Conservation (phyloP, 371 early-diverging fungal species). For the Mortierella sp. region DNA sequence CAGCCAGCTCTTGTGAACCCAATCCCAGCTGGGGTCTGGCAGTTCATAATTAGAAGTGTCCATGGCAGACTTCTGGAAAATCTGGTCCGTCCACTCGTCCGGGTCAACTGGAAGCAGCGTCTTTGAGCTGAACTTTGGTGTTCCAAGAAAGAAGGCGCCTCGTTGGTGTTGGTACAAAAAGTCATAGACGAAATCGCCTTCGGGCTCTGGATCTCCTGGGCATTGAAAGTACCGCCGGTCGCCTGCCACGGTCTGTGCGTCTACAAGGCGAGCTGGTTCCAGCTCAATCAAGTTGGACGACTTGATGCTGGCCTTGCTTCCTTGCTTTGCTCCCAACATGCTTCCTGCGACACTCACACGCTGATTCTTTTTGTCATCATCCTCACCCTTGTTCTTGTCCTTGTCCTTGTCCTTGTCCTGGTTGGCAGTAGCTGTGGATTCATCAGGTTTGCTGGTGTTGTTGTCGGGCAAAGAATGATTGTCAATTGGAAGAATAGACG, state of each 20-base stretch:
- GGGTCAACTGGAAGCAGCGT: conserved; percentile 74
- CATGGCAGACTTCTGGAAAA: conserved; percentile 65
- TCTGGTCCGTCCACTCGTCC: conserved; percentile 71
- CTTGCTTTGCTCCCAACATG: background rate
- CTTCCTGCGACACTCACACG: background rate
- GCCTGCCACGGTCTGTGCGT: conserved; percentile 23
- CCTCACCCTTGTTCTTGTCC: background rate
- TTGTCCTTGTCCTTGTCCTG: background rate
- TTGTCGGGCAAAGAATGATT: background rate
- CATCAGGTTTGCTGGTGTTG: background rate
- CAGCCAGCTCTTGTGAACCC: conserved; percentile 76
- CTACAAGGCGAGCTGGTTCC: conserved; percentile 26
- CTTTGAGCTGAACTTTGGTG: conserved; percentile 68
- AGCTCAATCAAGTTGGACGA: conserved; percentile 21
- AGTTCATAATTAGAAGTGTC: conserved; percentile 65
- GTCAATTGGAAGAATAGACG: background rate
- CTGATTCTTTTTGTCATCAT: background rate
- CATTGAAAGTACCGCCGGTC: conserved; percentile 44
- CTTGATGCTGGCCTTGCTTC: background rate
- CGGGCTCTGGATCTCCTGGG: conserved; percentile 27
- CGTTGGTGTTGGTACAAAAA: conserved; percentile 54
- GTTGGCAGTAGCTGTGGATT: background rate
- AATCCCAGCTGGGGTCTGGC: conserved; percentile 78
- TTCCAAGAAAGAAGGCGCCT: conserved; percentile 63
- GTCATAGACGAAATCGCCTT: conserved; percentile 51